phyloP scores from a whole-genome alignment of 495 filamentous ascomycete species.

The Xylaria venustula region DNA sequence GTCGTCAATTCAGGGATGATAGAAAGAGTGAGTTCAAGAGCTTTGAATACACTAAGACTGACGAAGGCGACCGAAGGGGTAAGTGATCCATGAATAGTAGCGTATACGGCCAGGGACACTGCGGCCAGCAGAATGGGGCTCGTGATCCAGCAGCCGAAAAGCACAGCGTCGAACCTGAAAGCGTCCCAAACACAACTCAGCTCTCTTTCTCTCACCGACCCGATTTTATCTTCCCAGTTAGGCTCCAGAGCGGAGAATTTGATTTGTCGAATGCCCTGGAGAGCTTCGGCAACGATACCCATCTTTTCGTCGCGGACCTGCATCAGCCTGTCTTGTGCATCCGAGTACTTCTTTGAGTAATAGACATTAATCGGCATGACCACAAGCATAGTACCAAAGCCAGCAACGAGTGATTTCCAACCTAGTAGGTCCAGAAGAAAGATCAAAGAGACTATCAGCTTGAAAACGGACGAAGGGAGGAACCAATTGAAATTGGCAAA shows the following conservation, averaged over 20 bases:
- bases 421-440: constrained; percentile 72
- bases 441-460: constrained; percentile 60
- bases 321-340: constrained; percentile 72
- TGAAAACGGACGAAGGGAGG: constrained; percentile 60
- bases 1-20: constrained; percentile 73
- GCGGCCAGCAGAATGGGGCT: constrained; percentile 73
- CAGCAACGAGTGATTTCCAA: constrained; percentile 67
- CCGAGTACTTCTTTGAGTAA: constrained; percentile 63
- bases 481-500: constrained; percentile 65
- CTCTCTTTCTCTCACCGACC: constrained; percentile 63
- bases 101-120: constrained; percentile 67
- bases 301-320: constrained; percentile 76
- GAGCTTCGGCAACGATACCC: constrained; percentile 73
- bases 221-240: constrained; percentile 76
- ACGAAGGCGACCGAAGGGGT: constrained; percentile 80
- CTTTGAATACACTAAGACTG: constrained; percentile 69
- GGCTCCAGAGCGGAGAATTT: constrained; percentile 83
- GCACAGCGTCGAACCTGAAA: constrained; percentile 58
- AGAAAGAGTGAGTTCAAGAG: constrained; percentile 67
- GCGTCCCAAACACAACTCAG: constrained; percentile 63
- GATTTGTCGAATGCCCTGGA: constrained; percentile 83
- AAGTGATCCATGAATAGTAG: constrained; percentile 58
- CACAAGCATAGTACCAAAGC: constrained; percentile 61
- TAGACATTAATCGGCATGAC: constrained; percentile 69
- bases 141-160: constrained; percentile 68